phyloP scores from a whole-genome alignment of 352 stramenopile species.

The Phytophthora brassicae region DNA sequence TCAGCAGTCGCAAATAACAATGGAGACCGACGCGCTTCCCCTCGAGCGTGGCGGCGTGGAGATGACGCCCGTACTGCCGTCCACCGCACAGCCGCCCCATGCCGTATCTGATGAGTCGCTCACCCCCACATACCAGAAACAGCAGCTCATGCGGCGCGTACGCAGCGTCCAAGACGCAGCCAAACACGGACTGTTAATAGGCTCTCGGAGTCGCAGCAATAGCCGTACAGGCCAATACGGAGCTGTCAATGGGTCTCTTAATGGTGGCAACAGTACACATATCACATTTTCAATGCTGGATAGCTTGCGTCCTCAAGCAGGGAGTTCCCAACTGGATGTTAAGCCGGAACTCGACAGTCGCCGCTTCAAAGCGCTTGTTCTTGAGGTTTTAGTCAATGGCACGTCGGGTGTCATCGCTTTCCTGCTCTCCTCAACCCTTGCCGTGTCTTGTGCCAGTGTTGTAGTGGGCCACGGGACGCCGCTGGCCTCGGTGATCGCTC shows the following conservation, averaged over 20 bases:
- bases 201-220: slow-evolving; percentile 8
- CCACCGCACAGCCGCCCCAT: slow-evolving; percentile 18
- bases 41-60: slow-evolving; percentile 55
- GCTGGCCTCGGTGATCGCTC: slow-evolving; percentile 58
- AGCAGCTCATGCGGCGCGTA: slow-evolving; percentile 55
- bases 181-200: slow-evolving; percentile 19
- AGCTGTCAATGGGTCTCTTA: slow-evolving; percentile 9
- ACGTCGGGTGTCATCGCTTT: slow-evolving; percentile 81
- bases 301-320: slow-evolving; percentile 10
- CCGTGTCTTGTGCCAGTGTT: slow-evolving; percentile 79
- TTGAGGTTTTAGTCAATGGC: slow-evolving; percentile 58
- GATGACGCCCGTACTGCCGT: slow-evolving; percentile 31
- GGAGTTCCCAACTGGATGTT: not conserved
- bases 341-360: not conserved
- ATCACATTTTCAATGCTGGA: slow-evolving; percentile 21
- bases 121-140: slow-evolving; percentile 29
- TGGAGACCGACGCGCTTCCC: slow-evolving; percentile 55
- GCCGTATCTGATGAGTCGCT: slow-evolving; percentile 50
- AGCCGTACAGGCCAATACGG: slow-evolving; percentile 18
- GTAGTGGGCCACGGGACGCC: slow-evolving; percentile 69
- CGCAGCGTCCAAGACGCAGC: slow-evolving; percentile 57
- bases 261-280: slow-evolving; percentile 10
- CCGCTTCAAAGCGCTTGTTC: slow-evolving; percentile 21
- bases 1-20: slow-evolving; percentile 10
- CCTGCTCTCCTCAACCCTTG: slow-evolving; percentile 73